A percentile compares a stretch with the other conserved stretches of the same genome.
These are phyloP conservation scores for Acacia acuminata DNA, from an alignment of 306 rosid genomes.

Conservation along the genomic window DNA sequence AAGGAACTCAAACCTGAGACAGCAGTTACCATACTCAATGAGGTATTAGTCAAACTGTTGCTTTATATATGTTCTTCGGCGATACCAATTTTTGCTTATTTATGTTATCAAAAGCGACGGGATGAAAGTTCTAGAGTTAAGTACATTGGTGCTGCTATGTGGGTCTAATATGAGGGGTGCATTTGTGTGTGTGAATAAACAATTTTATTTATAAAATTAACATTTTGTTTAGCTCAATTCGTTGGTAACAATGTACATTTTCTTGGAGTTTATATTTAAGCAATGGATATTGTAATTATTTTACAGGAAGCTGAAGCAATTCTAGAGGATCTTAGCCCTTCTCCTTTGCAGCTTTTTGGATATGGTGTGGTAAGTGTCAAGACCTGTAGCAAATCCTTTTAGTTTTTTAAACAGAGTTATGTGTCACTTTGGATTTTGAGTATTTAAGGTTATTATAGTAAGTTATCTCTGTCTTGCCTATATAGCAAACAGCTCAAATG, in stretches of 20 bases:
- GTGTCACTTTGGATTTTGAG: slow-evolving; percentile 25
- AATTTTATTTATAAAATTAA: too few relatives aligned
- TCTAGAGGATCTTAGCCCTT: slow-evolving; percentile 68
- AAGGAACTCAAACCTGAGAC: slow-evolving; percentile 93
- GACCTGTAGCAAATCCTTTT: slow-evolving; percentile 20
- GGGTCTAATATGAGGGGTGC: too few relatives aligned
- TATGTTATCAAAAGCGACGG: slow-evolving; percentile 22
- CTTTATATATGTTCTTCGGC: slow-evolving; percentile 14
- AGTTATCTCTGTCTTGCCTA: neutral
- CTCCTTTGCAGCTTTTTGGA: slow-evolving; percentile 71
- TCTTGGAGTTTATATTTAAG: neutral
- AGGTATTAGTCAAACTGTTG: slow-evolving; percentile 49
- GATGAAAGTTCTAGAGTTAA: slow-evolving; percentile 6
- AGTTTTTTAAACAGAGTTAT: slow-evolving; percentile 23
- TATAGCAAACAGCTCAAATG: neutral
- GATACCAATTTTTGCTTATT: neutral
- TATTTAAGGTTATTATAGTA: neutral
- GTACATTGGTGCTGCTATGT: too few relatives aligned
- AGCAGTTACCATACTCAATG: slow-evolving; percentile 71
- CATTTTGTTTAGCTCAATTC: neutral
- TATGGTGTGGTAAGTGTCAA: slow-evolving; percentile 70
- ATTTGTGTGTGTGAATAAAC: too few relatives aligned
- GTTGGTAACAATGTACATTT: neutral
- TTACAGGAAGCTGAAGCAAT: slow-evolving; percentile 97
- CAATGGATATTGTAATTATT: neutral